These are phyloP conservation scores for Cryptococcus maquisensis DNA, from an alignment of 1,284 basidiomycete genomes.

Conservation along the genomic window DNA sequence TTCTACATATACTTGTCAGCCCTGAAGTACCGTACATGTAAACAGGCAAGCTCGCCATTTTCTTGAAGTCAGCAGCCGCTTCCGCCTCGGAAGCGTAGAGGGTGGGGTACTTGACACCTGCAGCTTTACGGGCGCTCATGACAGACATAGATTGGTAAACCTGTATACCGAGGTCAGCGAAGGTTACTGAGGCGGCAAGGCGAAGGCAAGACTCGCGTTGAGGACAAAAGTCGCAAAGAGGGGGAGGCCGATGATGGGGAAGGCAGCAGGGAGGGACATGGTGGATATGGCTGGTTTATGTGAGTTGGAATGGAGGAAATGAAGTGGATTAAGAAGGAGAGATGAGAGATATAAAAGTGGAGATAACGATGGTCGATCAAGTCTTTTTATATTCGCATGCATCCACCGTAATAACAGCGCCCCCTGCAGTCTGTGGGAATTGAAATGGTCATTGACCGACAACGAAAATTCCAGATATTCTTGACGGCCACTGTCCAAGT, in stretches of 20 bases:
- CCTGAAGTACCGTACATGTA: background rate
- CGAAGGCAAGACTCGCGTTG: slow-evolving; percentile 21
- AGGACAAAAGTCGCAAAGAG: slow-evolving; percentile 23
- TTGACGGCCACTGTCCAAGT: no score
- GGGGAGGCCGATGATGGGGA: slow-evolving; percentile 39
- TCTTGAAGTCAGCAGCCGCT: slow-evolving; percentile 36
- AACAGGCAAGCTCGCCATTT: slow-evolving; percentile 20
- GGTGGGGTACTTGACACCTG: slow-evolving; percentile 37
- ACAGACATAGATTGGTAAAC: slow-evolving; percentile 29
- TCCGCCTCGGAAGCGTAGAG: slow-evolving; percentile 38
- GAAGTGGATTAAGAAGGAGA: no score
- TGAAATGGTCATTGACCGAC: no score
- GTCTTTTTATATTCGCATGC: no score
- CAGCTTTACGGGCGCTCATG: slow-evolving; percentile 21
- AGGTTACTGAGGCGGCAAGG: background rate
- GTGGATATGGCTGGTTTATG: background rate
- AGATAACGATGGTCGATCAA: no score
- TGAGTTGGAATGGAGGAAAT: background rate
- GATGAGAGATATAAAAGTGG: no score
- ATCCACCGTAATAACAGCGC: no score
- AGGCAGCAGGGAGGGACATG: slow-evolving; percentile 26
- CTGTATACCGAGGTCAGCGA: slow-evolving; percentile 13
- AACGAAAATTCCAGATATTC: no score
- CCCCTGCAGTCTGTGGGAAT: no score
- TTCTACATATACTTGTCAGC: slow-evolving; percentile 6